Evolutionary conservation across 140 eudicot species (phyloP).

Genomic region (Flaveria floridana): DNA sequence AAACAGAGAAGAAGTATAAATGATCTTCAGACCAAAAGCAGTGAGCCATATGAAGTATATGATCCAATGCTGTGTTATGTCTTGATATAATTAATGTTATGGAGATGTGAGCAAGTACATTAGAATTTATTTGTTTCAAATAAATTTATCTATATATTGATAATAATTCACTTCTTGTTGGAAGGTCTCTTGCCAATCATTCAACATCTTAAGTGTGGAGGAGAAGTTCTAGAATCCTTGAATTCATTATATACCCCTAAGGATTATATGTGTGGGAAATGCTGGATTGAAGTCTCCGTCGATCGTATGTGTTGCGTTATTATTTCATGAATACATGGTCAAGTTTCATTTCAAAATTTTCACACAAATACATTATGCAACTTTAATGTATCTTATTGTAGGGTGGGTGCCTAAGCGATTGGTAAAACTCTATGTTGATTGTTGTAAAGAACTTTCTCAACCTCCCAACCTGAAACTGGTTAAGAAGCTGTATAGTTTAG

Average conservation of each 20-base stretch:
- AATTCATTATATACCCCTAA: conserved; percentile 46
- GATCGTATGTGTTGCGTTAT: conserved; percentile 45
- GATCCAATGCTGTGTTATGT: not conserved
- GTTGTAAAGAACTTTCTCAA: conserved; percentile 70
- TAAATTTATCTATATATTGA: not conserved
- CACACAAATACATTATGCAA: conserved; percentile 14
- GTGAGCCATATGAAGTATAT: not conserved
- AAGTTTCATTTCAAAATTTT: not conserved
- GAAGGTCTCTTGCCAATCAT: conserved; percentile 80
- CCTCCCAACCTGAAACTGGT: conserved; percentile 71
- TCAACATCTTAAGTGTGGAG: conserved; percentile 52
- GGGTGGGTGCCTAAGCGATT: conserved; percentile 77
- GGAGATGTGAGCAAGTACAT: not conserved
- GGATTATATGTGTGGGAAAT: conserved; percentile 42
- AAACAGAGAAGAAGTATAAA: not conserved
- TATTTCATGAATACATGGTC: not conserved
- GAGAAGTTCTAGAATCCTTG: conserved; percentile 47
- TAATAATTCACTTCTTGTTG: conserved; percentile 1
- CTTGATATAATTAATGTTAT: not conserved
- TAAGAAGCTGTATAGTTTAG: conserved; percentile 66
- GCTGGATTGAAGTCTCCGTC: conserved; percentile 67
- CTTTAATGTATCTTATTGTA: conserved; percentile 33
- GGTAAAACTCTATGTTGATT: conserved; percentile 71
- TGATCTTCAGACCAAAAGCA: not conserved
- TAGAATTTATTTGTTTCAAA: not conserved